A percentile compares a stretch with the other conserved stretches of the same genome.
Conservation (phyloP, 2,329 filamentous ascomycete genomes). For the Fusarium sp. region DNA sequence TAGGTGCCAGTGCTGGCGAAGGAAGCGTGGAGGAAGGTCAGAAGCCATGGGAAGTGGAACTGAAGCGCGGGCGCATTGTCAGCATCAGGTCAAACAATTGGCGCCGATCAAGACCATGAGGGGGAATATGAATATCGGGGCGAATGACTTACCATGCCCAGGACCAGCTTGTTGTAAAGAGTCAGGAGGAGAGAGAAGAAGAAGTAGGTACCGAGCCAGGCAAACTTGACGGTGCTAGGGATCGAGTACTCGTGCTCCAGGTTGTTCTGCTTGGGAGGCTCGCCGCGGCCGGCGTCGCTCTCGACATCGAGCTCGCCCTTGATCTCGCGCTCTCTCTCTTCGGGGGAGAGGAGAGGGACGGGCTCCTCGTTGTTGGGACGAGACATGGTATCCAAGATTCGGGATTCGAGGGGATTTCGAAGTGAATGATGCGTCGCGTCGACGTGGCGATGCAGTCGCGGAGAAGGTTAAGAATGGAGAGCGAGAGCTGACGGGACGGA, state of each 20-base stretch:
- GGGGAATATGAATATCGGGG: not conserved
- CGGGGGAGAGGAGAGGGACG: conserved; percentile 51
- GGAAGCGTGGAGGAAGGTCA: conserved; percentile 72
- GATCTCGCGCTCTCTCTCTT: conserved; percentile 51
- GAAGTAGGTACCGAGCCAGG: conserved; percentile 68
- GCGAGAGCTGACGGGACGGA: conserved; percentile 12
- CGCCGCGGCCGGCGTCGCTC: conserved; percentile 48
- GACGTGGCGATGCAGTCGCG: conserved; percentile 26
- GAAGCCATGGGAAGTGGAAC: conserved; percentile 74
- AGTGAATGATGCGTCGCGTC: conserved; percentile 28
- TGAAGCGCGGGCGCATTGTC: conserved; percentile 48
- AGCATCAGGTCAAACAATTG: conserved; percentile 19
- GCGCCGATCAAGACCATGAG: not conserved
- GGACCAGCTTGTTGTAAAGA: conserved; percentile 72
- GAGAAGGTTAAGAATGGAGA: not conserved
- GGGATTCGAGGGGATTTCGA: not conserved
- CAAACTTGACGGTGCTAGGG: conserved; percentile 63
- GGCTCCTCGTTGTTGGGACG: conserved; percentile 53
- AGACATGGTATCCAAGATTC: conserved; percentile 48
- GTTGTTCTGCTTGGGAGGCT: conserved; percentile 53
- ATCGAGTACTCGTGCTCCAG: conserved; percentile 63
- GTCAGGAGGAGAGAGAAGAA: conserved; percentile 65
- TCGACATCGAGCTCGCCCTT: conserved; percentile 55
- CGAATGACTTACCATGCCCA: conserved; percentile 62
- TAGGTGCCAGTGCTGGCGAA: conserved; percentile 72